Evolutionary conservation across 208 protist genomes (phyloP).

Genomic region (Entamoeba dispar): DNA sequence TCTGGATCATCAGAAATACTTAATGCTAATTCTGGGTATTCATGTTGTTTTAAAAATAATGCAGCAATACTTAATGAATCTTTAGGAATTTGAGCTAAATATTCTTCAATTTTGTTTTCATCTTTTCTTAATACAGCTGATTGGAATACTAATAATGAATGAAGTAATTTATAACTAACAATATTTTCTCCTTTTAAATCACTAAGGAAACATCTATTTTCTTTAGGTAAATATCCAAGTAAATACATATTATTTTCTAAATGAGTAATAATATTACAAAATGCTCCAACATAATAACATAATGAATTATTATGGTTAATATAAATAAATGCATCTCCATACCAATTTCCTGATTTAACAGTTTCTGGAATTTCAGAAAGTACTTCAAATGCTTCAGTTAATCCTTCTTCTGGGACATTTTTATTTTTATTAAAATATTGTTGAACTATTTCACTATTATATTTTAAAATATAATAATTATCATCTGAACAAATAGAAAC

Average conservation of each 20-base stretch:
- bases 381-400: constrained; percentile 3
- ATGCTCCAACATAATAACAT: constrained; percentile 2
- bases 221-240: neutral
- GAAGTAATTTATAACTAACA: neutral
- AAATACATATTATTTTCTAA: constrained; percentile 3
- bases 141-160: neutral
- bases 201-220: neutral
- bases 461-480: neutral
- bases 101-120: neutral
- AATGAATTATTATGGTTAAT: constrained; percentile 1
- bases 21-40: neutral
- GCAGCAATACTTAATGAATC: neutral
- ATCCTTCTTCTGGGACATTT: neutral
- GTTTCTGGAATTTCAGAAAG: neutral
- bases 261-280: neutral
- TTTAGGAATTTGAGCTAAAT: neutral
- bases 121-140: constrained; percentile 1
- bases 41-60: neutral
- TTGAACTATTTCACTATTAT: neutral
- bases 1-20: neutral
- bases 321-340: constrained; percentile 4
- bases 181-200: neutral
- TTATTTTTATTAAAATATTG: neutral
- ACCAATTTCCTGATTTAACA: neutral
- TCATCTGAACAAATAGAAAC: neutral